Base-by-base conservation (phyloP, 805 yeast species). In the Schwanniomyces occidentalis region DNA sequence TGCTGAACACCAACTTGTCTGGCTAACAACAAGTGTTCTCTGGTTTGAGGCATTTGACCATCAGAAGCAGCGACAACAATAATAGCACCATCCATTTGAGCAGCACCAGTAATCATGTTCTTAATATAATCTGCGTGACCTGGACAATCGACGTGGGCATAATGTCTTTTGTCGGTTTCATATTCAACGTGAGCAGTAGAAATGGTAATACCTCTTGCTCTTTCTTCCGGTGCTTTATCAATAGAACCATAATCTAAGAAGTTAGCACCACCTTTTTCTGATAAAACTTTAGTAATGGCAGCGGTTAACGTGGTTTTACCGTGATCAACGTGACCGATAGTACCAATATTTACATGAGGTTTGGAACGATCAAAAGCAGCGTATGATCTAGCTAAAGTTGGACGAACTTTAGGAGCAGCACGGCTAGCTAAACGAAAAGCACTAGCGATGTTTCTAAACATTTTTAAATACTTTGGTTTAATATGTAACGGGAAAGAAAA, bases 41-140 rank as follows among this genome's bases (percentile, higher is more conserved):
- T 87, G 52, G 99, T 93, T 76, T 93, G 99, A 61, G 97, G 98
- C 98, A 91, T 93, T 73, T 89, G 96, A 60, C 99, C 99, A 61
- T 93, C 99, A 39, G 96, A 76, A 46, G 99, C 99, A 58, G 98
- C 99, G 66, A 93, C 98, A 44, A 91, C 98, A 72, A 91, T 91
- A 55, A 91, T 90, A 51, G 97, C 98, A 76, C 98, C 97, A 68
- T 91, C 98, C 97, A 90, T 90, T 69, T 91, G 96, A 56, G 98
- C 96, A 56, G 98, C 97, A 82, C 98, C 98, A 50, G 96, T 88
- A 67, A 91, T 91, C 98, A 91, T 91, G 71, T 91, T 91, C 76
- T 91, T 91, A 71, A 91, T 91, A 72, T 90, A 91, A 77, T 91
- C 98, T 48, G 95, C 93, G 79, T 91, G 98, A 59, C 98, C 98